A percentile compares a stretch with the other conserved stretches of the same genome.
Conservation (phyloP, 2,329 filamentous ascomycete genomes). For the Lachnellula occidentalis region DNA sequence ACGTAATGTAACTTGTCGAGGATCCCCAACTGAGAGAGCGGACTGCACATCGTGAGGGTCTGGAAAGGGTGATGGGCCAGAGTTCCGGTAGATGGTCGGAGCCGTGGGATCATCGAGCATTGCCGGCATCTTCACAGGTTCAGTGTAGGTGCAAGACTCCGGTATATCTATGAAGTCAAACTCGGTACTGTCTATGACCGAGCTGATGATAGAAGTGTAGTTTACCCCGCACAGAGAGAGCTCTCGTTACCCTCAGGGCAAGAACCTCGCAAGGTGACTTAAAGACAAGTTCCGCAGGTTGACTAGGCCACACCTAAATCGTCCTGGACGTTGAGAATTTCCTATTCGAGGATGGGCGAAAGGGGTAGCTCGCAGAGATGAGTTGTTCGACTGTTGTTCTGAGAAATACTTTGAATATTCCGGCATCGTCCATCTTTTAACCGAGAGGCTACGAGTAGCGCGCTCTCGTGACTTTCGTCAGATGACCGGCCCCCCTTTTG, state of each 20-base stretch:
- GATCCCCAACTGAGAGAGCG: conserved; percentile 40
- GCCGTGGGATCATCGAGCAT: conserved; percentile 56
- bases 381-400: conserved; percentile 13
- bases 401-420: conserved; percentile 9
- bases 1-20: conserved; percentile 58
- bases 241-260: background rate
- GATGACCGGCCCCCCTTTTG: background rate
- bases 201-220: background rate
- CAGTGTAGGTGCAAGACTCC: background rate
- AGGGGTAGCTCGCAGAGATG: conserved; percentile 4
- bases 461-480: background rate
- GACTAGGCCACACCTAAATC: background rate
- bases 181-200: background rate
- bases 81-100: conserved; percentile 49
- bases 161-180: conserved; percentile 1
- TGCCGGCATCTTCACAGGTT: conserved; percentile 45
- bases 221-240: conserved; percentile 2
- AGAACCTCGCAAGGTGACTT: background rate
- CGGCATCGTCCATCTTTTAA: background rate
- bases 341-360: background rate
- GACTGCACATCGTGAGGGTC: conserved; percentile 46
- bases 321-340: background rate
- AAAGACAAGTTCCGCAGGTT: background rate
- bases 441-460: background rate
- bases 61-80: conserved; percentile 47